These are phyloP conservation scores for Ophiostoma sp. DNA, from an alignment of 2,329 filamentous ascomycete genomes.

Conservation along the genomic window DNA sequence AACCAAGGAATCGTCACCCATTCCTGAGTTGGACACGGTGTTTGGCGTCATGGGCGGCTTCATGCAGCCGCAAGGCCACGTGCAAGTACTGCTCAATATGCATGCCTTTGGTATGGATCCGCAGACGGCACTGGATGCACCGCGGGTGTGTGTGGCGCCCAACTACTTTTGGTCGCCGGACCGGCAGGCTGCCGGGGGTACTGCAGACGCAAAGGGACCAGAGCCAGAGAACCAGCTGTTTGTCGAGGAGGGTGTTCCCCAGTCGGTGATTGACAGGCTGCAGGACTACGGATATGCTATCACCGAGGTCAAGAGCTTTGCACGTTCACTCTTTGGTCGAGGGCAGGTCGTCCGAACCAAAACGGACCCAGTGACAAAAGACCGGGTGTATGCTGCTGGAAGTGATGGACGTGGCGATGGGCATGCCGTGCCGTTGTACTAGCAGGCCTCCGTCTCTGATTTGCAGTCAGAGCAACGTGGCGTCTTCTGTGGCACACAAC, in stretches of 20 bases:
- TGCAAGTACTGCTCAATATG: constrained; percentile 87
- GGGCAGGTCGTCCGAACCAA: constrained; percentile 77
- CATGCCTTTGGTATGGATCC: constrained; percentile 72
- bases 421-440: constrained; percentile 23
- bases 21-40: constrained; percentile 33
- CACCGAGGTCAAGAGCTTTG: constrained; percentile 56
- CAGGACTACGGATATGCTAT: constrained; percentile 65
- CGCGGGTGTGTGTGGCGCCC: constrained; percentile 75
- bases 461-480: too few species aligned
- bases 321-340: constrained; percentile 68
- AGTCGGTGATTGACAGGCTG: constrained; percentile 60
- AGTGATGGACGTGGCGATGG: constrained; percentile 86
- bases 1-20: constrained; percentile 50
- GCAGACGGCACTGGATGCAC: constrained; percentile 81
- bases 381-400: constrained; percentile 73
- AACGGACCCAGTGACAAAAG: constrained; percentile 59
- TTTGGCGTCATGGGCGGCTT: constrained; percentile 89
- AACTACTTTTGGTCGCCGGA: constrained; percentile 38
- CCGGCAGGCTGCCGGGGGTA: constrained; percentile 36
- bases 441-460: not conserved
- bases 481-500: too few species aligned
- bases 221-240: constrained; percentile 56
- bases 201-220: constrained; percentile 29
- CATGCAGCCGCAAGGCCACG: constrained; percentile 94
- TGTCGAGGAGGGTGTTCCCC: constrained; percentile 72